Percentiles rank a stretch among this genome's conserved stretches.
phyloP scores from a whole-genome alignment of 495 filamentous ascomycete species.

The Penicilliopsis zonata region DNA sequence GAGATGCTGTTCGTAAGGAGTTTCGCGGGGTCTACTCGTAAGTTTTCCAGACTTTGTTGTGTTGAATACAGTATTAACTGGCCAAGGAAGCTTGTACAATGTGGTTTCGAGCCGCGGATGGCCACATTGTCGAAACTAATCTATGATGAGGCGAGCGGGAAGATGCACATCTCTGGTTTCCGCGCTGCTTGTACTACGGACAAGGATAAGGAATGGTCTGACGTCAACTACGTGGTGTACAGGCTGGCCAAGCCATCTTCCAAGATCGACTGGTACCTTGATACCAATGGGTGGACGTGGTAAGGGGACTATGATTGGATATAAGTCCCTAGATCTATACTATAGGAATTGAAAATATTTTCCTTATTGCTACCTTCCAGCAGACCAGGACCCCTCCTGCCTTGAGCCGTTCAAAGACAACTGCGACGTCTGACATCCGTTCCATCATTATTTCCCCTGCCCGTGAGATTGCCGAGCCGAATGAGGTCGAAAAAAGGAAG shows the following conservation, averaged over 20 bases:
- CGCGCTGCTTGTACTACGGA: slow-evolving; percentile 1
- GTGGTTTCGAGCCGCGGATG: not conserved
- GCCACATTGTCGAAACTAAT: not conserved
- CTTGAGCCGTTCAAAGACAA: too few relatives aligned
- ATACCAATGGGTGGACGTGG: slow-evolving; percentile 2
- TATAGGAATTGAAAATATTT: too few relatives aligned
- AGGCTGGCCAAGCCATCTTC: slow-evolving; percentile 2
- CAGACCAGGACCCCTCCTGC: too few relatives aligned
- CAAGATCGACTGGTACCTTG: slow-evolving; percentile 1
- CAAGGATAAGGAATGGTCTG: slow-evolving; percentile 2
- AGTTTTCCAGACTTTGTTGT: not conserved
- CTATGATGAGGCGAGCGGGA: not conserved
- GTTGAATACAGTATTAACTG: not conserved
- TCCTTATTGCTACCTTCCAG: too few relatives aligned
- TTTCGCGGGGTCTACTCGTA: slow-evolving; percentile 4
- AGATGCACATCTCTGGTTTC: slow-evolving; percentile 4
- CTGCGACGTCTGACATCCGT: too few relatives aligned
- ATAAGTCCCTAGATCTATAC: too few relatives aligned
- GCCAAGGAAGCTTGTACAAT: not conserved
- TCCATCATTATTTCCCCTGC: too few relatives aligned
- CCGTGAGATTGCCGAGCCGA: too few relatives aligned
- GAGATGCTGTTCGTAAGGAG: slow-evolving; percentile 2
- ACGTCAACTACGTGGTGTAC: slow-evolving; percentile 3
- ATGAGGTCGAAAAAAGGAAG: too few relatives aligned
- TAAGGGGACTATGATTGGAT: too few relatives aligned